A percentile compares a stretch with the other conserved stretches of the same genome.
Evolutionary conservation across 1,284 basidiomycete species (phyloP).

Genomic region (Neonothopanus nambi): DNA sequence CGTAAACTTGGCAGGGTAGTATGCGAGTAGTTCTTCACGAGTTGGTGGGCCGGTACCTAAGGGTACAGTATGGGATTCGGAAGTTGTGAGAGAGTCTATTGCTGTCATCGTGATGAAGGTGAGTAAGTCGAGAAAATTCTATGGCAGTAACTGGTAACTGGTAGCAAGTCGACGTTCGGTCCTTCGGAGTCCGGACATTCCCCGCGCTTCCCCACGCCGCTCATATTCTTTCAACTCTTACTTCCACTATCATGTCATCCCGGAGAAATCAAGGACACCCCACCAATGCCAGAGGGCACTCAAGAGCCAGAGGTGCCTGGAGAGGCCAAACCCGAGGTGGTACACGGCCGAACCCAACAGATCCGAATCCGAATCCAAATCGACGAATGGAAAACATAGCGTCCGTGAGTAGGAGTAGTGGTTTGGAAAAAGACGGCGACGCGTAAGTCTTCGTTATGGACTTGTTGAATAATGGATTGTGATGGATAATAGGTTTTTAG

Average conservation of each 20-base stretch:
- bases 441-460: constrained; percentile 47
- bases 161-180: no score
- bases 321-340: constrained; percentile 1
- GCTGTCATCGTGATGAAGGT: no score
- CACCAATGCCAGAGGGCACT: not conserved
- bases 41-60: constrained; percentile 52
- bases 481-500: constrained; percentile 41
- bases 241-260: constrained; percentile 6
- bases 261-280: constrained; percentile 1
- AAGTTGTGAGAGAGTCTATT: no score
- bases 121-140: not conserved
- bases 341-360: no score
- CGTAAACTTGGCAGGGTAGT: constrained; percentile 75
- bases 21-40: constrained; percentile 57
- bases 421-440: constrained; percentile 68
- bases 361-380: not conserved
- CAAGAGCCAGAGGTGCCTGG: not conserved
- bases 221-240: no score
- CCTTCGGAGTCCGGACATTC: no score
- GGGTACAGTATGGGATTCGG: constrained; percentile 35
- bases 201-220: not conserved
- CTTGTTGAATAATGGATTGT: constrained; percentile 16
- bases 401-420: constrained; percentile 72
- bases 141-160: not conserved
- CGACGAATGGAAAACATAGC: constrained; percentile 58